Evolutionary conservation across 768 basidiomycete genomes (phyloP), one percentile per base, ranked within the genome.

Genomic region (Gautieria morchelliformis): DNA sequence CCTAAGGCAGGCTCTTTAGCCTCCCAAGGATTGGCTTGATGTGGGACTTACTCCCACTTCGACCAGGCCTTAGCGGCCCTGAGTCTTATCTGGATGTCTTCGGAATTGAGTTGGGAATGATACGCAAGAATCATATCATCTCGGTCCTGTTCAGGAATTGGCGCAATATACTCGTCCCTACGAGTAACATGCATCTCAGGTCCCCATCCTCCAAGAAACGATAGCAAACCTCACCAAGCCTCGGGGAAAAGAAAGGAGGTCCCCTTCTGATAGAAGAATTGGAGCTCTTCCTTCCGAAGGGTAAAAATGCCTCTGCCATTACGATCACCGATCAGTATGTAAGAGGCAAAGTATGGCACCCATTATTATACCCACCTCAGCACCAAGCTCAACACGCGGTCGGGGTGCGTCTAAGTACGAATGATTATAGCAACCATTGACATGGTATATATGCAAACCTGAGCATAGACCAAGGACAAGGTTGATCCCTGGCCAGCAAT

Each of bases 221-320:
- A 30, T 47, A 32, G 8, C n/a, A 33, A 37, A 40, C 59, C 71
- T 27, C 63, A 89, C 90, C 90, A 95, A 62, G 90, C 89, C 70
- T 92, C 88, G 0, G 91, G 89, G 75, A 92, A 93, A 32, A 91
- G 69, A 66, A 87, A 83, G 5, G 84, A 85, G 11, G 89, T 72
- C 14, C 91, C 91, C 2, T 88, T 80, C 73, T 93, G 92, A 70
- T 94, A 96, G 75, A 96, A 95, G 75, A 93, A 97, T 19, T 80
- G 78, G 41, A 96, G 78, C 70, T 97, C 93, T 32, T 63, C 84
- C 75, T 83, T 85, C 24, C 90, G 77, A 19, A 96, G 75, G 20
- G 88, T 87, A 66, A 96, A 95, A 54, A 97, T 93, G 0, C 94
- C 94, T 39, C 88, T 89, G 61, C 30, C 17, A 45, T 30, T 44